Evolutionary conservation across 2,329 filamentous ascomycete genomes (phyloP), one percentile per base, ranked within the genome.

Genomic region (Magnaporthiopsis poae): DNA sequence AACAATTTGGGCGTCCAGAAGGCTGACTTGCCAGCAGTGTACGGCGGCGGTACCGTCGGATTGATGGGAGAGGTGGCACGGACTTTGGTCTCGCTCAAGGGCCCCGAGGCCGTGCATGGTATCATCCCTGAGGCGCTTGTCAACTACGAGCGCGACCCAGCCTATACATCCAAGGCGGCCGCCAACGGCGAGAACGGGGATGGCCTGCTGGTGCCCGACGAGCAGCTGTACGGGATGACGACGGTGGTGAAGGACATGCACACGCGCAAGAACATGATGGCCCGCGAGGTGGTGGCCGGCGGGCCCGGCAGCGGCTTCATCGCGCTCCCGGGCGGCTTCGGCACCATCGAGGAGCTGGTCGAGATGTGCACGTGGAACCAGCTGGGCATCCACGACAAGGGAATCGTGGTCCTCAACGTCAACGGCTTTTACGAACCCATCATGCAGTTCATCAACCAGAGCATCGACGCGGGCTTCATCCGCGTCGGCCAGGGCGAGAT

Each of bases 211-310:
- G 79, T 90, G 11, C 87, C 90, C 63, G 86, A 88, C 68, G 83
- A 87, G 74, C 73, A 78, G 5, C 77, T 87, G 5, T 99, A 91
- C 75, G 95, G 95, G 12, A 81, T 84, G 61, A 97, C 92, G 15
- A 97, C 92, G 0, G 87, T 97, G 11, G 95, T 98, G 35, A 84
- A 87, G 71, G 92, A 97, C 75, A 99, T 99, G 95, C 95, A 99
- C 79, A 93, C 91, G 60, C 87, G 95, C 70, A 99, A 99, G 82
- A 87, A 90, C 71, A 83, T 95, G 80, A 98, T 99, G 95, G 94
- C 93, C 8, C 82, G 87, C 72, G 90, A 94, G 76, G 92, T 98
- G 21, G 84, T 96, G 31, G 84, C 86, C 27, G 92, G 92, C 33
- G 93, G 90, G 0, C 87, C 88, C 0, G 94, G 94, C 0, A 89